These are phyloP conservation scores for Diplocarpon rosae DNA, from an alignment of 2,329 filamentous ascomycete species.

Conservation along the genomic window DNA sequence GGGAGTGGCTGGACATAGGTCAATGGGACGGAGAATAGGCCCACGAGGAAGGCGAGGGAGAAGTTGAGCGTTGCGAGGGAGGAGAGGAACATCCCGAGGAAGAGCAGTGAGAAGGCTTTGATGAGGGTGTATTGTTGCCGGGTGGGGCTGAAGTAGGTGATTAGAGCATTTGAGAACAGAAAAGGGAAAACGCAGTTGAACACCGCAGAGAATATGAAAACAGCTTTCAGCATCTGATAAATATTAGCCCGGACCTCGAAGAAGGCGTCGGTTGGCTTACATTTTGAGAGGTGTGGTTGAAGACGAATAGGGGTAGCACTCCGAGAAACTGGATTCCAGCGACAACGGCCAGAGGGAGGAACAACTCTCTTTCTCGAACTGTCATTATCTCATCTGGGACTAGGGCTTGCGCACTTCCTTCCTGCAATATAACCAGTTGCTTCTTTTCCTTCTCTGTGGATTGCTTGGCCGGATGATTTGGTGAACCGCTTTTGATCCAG, in stretches of 20 bases:
- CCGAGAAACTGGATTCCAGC: constrained; percentile 64
- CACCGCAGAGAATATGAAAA: constrained; percentile 47
- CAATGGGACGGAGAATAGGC: constrained; percentile 66
- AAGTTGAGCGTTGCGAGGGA: constrained; percentile 94
- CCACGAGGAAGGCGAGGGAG: constrained; percentile 75
- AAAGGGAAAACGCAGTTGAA: constrained; percentile 46
- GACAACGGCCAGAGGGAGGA: constrained; percentile 65
- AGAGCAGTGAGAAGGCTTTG: constrained; percentile 84
- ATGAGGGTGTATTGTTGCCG: constrained; percentile 65
- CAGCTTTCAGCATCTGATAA: constrained; percentile 43
- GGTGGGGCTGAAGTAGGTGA: constrained; percentile 40
- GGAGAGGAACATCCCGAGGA: constrained; percentile 84
- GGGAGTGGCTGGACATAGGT: constrained; percentile 55
- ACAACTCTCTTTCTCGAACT: constrained; percentile 42
- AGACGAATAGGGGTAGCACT: constrained; percentile 71
- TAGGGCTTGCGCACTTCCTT: constrained; percentile 17
- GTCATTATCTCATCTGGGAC: constrained; percentile 14
- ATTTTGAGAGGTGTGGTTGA: constrained; percentile 59
- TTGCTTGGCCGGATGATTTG: constrained; percentile 6
- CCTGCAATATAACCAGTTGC: constrained; percentile 17
- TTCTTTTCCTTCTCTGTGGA: constrained; percentile 28
- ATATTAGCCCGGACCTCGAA: not conserved
- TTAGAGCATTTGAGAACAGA: constrained; percentile 44
- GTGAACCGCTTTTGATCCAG: constrained; percentile 77
- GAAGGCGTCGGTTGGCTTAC: constrained; percentile 34